These are phyloP conservation scores for Ophiostoma populinum DNA, from an alignment of 2,329 filamentous ascomycete species.

Conservation along the genomic window DNA sequence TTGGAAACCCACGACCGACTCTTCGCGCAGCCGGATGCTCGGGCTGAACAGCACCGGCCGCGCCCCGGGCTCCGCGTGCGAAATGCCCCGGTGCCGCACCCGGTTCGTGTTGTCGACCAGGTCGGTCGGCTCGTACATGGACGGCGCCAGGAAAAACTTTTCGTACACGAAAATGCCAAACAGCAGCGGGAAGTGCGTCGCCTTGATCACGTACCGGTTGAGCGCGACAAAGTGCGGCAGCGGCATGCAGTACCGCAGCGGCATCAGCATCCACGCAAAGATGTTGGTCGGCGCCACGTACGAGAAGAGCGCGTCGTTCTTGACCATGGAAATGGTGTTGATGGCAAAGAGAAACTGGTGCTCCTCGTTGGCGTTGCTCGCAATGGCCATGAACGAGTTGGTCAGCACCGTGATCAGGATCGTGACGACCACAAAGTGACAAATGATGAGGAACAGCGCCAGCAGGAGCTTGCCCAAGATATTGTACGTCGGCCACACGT, in stretches of 20 bases:
- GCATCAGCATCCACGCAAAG: slow-evolving; percentile 75
- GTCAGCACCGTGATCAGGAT: slow-evolving; percentile 92
- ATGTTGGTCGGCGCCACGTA: slow-evolving; percentile 87
- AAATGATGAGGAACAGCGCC: slow-evolving; percentile 76
- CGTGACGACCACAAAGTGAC: slow-evolving; percentile 87
- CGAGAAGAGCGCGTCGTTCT: slow-evolving; percentile 90
- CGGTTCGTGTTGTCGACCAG: slow-evolving; percentile 55
- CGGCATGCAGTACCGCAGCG: slow-evolving; percentile 62
- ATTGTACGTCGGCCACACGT: slow-evolving; percentile 69
- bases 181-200: slow-evolving; percentile 74
- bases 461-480: slow-evolving; percentile 59
- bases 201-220: slow-evolving; percentile 82
- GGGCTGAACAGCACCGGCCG: slow-evolving; percentile 56
- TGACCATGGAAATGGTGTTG: slow-evolving; percentile 95
- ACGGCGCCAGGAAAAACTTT: slow-evolving; percentile 55
- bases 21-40: slow-evolving; percentile 55
- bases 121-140: slow-evolving; percentile 69
- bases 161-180: slow-evolving; percentile 83
- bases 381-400: slow-evolving; percentile 90
- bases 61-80: slow-evolving; percentile 38
- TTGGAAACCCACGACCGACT: slow-evolving; percentile 73
- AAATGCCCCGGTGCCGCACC: slow-evolving; percentile 30
- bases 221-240: slow-evolving; percentile 67
- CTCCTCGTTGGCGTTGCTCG: slow-evolving; percentile 83
- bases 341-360: slow-evolving; percentile 89